A percentile compares a stretch with the other conserved stretches of the same genome.
phyloP scores from a whole-genome alignment of 2,329 filamentous ascomycete genomes.

The Sphaerostilbella broomeana region DNA sequence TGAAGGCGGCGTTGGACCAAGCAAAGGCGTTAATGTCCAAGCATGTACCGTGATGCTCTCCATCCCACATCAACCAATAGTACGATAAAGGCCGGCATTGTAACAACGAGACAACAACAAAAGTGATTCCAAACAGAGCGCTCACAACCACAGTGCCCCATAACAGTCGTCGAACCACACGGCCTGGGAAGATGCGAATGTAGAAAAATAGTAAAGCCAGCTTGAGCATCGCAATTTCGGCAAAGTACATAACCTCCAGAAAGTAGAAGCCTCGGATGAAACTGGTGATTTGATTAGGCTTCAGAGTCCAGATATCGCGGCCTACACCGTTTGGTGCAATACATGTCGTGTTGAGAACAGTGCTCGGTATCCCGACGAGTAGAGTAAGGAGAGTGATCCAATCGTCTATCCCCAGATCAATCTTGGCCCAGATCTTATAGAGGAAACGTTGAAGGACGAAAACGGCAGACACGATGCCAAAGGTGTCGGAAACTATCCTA shows the following conservation, averaged over 20 bases:
- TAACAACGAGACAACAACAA: constrained; percentile 38
- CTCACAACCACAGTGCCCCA: constrained; percentile 37
- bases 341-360: constrained; percentile 26
- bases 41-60: constrained; percentile 40
- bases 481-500: constrained; percentile 26
- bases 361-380: constrained; percentile 21
- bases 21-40: constrained; percentile 41
- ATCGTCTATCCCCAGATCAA: constrained; percentile 34
- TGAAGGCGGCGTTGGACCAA: constrained; percentile 47
- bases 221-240: constrained; percentile 40
- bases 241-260: constrained; percentile 40
- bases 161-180: constrained; percentile 32
- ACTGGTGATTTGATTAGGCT: constrained; percentile 32
- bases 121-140: constrained; percentile 33
- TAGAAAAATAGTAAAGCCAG: constrained; percentile 50
- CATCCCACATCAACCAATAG: constrained; percentile 50
- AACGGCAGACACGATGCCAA: constrained; percentile 30
- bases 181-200: constrained; percentile 44
- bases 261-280: constrained; percentile 40
- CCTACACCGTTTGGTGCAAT: constrained; percentile 38
- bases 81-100: constrained; percentile 45
- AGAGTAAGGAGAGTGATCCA: constrained; percentile 24
- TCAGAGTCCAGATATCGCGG: constrained; percentile 45
- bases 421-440: constrained; percentile 28
- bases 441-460: constrained; percentile 38